A percentile compares a stretch with the other conserved stretches of the same genome.
Conservation (phyloP, 2,329 filamentous ascomycete species). For the Colletotrichum phormii region DNA sequence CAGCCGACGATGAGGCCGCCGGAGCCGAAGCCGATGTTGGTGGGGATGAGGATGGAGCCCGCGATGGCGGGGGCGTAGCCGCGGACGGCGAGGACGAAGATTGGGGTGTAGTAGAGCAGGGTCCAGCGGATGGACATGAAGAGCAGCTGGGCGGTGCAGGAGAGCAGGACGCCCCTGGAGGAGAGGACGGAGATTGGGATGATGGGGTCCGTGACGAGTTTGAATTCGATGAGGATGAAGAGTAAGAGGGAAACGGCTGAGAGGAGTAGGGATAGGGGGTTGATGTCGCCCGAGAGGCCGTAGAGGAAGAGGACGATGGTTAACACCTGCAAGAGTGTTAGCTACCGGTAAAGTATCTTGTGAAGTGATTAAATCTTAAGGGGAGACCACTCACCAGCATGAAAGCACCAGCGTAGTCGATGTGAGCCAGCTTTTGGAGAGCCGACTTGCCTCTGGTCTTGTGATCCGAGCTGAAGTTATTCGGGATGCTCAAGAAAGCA, state of each 20-base stretch:
- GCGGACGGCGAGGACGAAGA: slow-evolving; percentile 82
- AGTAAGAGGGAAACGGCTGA: slow-evolving; percentile 63
- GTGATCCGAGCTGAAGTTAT: slow-evolving; percentile 44
- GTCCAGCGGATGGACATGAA: slow-evolving; percentile 87
- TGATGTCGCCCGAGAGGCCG: slow-evolving; percentile 74
- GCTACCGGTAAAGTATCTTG: background rate
- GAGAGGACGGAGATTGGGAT: slow-evolving; percentile 78
- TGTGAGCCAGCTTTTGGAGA: slow-evolving; percentile 67
- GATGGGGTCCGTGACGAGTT: slow-evolving; percentile 75
- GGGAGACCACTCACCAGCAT: slow-evolving; percentile 61
- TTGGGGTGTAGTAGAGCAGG: slow-evolving; percentile 83
- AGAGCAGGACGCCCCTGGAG: slow-evolving; percentile 77
- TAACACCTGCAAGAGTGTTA: slow-evolving; percentile 57
- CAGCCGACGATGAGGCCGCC: slow-evolving; percentile 80
- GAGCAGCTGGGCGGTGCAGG: slow-evolving; percentile 79
- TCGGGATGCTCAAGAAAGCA: slow-evolving; percentile 75
- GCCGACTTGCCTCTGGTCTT: slow-evolving; percentile 55
- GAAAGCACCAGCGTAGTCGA: slow-evolving; percentile 81
- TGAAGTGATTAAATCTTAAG: background rate
- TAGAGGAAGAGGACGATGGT: slow-evolving; percentile 80
- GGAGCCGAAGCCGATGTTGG: slow-evolving; percentile 81
- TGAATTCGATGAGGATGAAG: slow-evolving; percentile 73
- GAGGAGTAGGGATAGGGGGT: slow-evolving; percentile 68
- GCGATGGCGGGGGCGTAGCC: slow-evolving; percentile 76
- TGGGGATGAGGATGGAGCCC: slow-evolving; percentile 82